These are phyloP conservation scores for Aureobasidium sp. DNA, from an alignment of 2,329 filamentous ascomycete genomes.

Conservation along the genomic window DNA sequence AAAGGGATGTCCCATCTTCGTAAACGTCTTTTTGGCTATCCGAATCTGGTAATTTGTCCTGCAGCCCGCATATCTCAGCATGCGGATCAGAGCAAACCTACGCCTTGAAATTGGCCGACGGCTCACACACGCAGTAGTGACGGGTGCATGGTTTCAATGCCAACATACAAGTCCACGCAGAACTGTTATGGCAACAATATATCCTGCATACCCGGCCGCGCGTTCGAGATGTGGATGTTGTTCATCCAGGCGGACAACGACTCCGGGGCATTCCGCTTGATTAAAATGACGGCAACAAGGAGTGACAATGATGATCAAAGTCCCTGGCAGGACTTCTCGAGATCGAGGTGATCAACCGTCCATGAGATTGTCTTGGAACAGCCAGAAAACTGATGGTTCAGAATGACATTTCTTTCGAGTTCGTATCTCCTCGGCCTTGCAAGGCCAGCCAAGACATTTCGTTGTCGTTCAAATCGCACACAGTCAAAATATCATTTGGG, in stretches of 20 bases:
- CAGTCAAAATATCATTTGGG: neutral
- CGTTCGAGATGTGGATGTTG: neutral
- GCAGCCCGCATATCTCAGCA: neutral
- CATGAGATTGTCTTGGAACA: neutral
- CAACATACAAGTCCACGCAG: neutral
- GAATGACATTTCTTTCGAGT: neutral
- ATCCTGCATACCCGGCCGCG: neutral
- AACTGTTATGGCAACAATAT: neutral
- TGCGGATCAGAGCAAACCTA: neutral
- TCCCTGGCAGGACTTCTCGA: neutral
- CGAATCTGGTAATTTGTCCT: neutral
- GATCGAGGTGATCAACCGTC: neutral
- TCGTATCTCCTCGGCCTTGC: neutral
- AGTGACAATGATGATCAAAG: neutral
- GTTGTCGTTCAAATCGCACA: neutral
- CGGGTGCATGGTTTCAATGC: neutral
- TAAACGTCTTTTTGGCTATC: neutral
- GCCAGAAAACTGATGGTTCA: neutral
- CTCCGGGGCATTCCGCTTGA: neutral
- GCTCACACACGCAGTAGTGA: neutral
- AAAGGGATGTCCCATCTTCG: neutral
- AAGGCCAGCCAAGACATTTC: neutral
- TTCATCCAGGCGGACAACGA: neutral
- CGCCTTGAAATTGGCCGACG: neutral
- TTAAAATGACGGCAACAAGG: neutral